Evolutionary conservation across 202 grass and related monocot genomes (phyloP), one percentile per base, ranked within the genome.

Genomic region (Saccharum hybrid): DNA sequence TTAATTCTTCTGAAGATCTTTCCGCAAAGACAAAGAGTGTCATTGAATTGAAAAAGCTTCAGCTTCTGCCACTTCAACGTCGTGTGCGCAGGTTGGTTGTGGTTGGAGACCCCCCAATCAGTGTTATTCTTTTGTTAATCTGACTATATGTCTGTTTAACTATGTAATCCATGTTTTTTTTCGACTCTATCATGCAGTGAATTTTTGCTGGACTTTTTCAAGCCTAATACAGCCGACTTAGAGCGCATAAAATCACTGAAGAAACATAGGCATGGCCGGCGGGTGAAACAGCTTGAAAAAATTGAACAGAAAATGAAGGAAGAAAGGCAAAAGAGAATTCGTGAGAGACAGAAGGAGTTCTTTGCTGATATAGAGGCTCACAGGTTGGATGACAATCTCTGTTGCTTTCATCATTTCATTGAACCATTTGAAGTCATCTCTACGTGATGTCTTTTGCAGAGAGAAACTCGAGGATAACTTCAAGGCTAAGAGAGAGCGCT

Each of bases 221-320:
- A 94, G 88, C 93, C 91, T 36, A 92, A 84, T 71, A 89, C 80
- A 41, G 9, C 89, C 76, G 91, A 96, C 14, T 88, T 99, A 80
- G 91, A 90, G 65, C 91, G 91, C 51, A 76, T 99, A 46, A 99
- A 96, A 90, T 74, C 88, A 84, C 79, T 92, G 61, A 99, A 99
- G 86, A 99, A 96, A 86, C 85, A 90, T 77, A 86, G 91, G 80
- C 93, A 99, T 90, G 96, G 96, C 80, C 90, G 96, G 39, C 87
- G 96, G 79, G 82, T 75, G 79, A 99, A 99, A 73, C 96, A 99
- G 59, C 91, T 99, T 74, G 96, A 99, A 83, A 99, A 89, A 88
- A 91, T 96, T 90, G 96, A 99, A 90, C 96, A 99, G 71, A 99
- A 99, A 86, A 96, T 99, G 96, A 99, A 99, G 86, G 96, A 99